A percentile compares a stretch with the other conserved stretches of the same genome.
Evolutionary conservation across 306 rosid species (phyloP).

Genomic region (Alnus glutinosa): DNA sequence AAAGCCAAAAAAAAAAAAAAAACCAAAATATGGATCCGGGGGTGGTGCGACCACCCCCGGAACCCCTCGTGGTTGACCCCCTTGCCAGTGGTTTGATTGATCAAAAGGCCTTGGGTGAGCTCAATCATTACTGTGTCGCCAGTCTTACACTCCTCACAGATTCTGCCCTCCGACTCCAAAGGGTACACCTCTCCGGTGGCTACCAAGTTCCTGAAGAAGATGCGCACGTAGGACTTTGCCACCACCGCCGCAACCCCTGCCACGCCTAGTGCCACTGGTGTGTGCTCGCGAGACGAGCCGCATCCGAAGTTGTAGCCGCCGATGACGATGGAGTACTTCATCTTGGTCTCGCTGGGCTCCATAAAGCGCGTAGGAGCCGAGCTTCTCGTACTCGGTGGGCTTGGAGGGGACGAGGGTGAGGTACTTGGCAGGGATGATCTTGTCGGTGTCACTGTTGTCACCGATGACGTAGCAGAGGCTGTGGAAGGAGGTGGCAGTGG

Average conservation of each 20-base stretch:
- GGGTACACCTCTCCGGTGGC: conserved; percentile 81
- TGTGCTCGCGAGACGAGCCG: conserved; percentile 96
- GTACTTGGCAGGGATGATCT: conserved; percentile 93
- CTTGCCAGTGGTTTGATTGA: conserved; percentile 84
- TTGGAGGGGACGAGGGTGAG: conserved; percentile 92
- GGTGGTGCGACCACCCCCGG: no score
- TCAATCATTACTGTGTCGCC: conserved; percentile 83
- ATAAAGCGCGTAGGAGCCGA: conserved; percentile 86
- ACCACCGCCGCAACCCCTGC: conserved; percentile 77
- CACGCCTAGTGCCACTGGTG: conserved; percentile 93
- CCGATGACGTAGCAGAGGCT: conserved; percentile 92
- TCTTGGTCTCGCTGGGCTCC: conserved; percentile 55
- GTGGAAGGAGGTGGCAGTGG: conserved; percentile 49
- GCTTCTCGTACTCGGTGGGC: conserved; percentile 83
- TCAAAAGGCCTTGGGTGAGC: conserved; percentile 62
- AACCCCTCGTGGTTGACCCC: background rate
- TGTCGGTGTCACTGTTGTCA: conserved; percentile 93
- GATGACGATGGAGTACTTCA: conserved; percentile 67
- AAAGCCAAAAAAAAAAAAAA: no score
- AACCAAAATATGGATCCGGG: no score
- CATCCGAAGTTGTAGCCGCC: conserved; percentile 92
- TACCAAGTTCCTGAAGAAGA: conserved; percentile 89
- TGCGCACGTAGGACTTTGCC: conserved; percentile 83
- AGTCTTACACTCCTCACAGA: conserved; percentile 62
- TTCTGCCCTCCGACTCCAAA: conserved; percentile 52